Evolutionary conservation across 1,284 basidiomycete genomes (phyloP).

Genomic region (Naganishia sp.): DNA sequence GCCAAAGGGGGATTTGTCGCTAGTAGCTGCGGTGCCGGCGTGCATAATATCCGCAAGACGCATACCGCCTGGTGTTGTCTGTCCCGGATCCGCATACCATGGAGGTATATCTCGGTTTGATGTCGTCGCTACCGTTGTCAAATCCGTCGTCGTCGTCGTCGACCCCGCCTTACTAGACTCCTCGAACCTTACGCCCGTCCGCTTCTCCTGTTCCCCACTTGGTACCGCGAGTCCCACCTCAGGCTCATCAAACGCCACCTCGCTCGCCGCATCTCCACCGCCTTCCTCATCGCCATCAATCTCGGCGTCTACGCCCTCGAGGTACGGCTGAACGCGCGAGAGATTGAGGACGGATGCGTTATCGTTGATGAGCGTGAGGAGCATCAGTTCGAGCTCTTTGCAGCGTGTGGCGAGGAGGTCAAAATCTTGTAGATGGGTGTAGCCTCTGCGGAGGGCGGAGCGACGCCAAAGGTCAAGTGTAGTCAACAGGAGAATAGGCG

Average conservation of each 20-base stretch:
- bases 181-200: constrained; percentile 17
- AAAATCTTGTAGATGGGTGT: constrained; percentile 38
- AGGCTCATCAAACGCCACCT: neutral
- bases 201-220: constrained; percentile 3
- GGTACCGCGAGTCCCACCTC: neutral
- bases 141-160: too few species aligned
- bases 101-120: neutral
- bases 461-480: neutral
- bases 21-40: neutral
- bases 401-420: constrained; percentile 37
- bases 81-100: constrained; percentile 5
- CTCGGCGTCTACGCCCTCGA: constrained; percentile 4
- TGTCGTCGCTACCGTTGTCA: neutral
- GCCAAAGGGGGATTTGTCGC: neutral
- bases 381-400: constrained; percentile 36
- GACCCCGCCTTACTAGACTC: neutral
- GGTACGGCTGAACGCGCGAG: constrained; percentile 14
- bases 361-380: constrained; percentile 22
- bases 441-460: constrained; percentile 33
- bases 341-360: constrained; percentile 17
- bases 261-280: neutral
- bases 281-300: constrained; percentile 1
- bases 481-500: too few species aligned
- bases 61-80: neutral
- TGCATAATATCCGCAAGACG: constrained; percentile 9